Percentiles rank a stretch among this genome's conserved stretches.
phyloP scores from a whole-genome alignment of 228 moss, liverwort and hornwort genomes.

The Sphagnum magellanicum region DNA sequence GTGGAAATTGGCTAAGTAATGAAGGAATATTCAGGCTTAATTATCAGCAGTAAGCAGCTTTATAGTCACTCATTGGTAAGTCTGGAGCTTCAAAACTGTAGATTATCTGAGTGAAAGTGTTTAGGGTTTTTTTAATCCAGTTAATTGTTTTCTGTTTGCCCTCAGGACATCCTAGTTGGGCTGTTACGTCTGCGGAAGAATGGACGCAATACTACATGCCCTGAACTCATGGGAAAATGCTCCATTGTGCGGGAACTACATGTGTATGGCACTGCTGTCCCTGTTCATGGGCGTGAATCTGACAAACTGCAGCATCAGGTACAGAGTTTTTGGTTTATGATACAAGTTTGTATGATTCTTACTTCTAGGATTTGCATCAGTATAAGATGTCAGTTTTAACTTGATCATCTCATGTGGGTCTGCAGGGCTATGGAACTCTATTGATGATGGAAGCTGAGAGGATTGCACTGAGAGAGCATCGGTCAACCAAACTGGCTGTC shows the following conservation, averaged over 20 bases:
- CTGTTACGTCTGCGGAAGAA: slow-evolving; percentile 89
- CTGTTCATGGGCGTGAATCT: slow-evolving; percentile 90
- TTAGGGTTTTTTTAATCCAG: too few relatives aligned
- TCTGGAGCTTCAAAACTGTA: too few relatives aligned
- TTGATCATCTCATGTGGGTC: not conserved
- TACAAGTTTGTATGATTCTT: not conserved
- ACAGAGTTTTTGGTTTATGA: not conserved
- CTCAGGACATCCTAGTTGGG: slow-evolving; percentile 93
- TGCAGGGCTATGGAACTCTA: slow-evolving; percentile 90
- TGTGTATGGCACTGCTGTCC: slow-evolving; percentile 97
- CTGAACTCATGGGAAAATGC: slow-evolving; percentile 86
- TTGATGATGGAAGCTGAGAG: slow-evolving; percentile 99
- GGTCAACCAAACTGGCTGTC: slow-evolving; percentile 77
- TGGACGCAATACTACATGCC: slow-evolving; percentile 78
- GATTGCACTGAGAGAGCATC: slow-evolving; percentile 73
- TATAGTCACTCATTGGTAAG: too few relatives aligned
- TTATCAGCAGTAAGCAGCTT: too few relatives aligned
- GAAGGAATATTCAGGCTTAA: too few relatives aligned
- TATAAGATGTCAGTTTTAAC: too few relatives aligned
- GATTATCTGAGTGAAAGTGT: too few relatives aligned
- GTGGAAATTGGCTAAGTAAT: too few relatives aligned
- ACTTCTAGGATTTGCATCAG: not conserved
- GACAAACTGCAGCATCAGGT: slow-evolving; percentile 99
- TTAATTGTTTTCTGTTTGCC: not conserved
- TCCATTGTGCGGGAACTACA: slow-evolving; percentile 98